Evolutionary conservation across 345 rosid species (phyloP).

Genomic region (Melaleuca alternifolia): DNA sequence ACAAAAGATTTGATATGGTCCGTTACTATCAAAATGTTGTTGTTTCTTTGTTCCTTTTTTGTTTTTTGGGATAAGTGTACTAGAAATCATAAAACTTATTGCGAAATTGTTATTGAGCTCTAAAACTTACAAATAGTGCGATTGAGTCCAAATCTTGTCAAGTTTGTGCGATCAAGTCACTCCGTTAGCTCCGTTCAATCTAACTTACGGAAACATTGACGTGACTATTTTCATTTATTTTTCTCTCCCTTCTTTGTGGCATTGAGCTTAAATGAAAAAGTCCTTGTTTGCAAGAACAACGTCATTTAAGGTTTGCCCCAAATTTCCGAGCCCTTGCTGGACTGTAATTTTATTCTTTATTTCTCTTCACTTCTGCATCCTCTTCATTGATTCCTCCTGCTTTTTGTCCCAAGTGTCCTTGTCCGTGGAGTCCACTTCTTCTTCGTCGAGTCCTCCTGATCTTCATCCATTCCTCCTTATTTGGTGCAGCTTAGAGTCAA

Average conservation of each 20-base stretch:
- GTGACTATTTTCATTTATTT: neutral
- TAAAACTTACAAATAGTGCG: neutral
- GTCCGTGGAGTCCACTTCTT: neutral
- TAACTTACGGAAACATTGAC: fast-evolving
- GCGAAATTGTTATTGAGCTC: no score
- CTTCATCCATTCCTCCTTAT: neutral
- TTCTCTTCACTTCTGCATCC: neutral
- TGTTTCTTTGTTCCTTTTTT: neutral
- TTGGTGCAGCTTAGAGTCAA: neutral
- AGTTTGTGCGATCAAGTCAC: neutral
- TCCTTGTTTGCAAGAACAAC: neutral
- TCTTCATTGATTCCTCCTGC: neutral
- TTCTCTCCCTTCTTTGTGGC: neutral
- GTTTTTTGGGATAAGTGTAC: neutral
- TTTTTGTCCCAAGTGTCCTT: neutral
- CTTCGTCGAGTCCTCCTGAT: neutral
- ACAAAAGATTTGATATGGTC: neutral
- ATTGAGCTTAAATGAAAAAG: neutral
- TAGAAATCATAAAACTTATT: no score
- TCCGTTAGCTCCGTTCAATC: neutral
- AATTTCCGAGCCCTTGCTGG: no score
- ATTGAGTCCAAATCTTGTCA: neutral
- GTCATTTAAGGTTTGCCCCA: no score
- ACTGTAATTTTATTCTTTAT: neutral
- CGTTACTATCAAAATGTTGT: neutral